Conservation (phyloP, 2,329 filamentous ascomycete genomes). For the Pseudogymnoascus sp. region DNA sequence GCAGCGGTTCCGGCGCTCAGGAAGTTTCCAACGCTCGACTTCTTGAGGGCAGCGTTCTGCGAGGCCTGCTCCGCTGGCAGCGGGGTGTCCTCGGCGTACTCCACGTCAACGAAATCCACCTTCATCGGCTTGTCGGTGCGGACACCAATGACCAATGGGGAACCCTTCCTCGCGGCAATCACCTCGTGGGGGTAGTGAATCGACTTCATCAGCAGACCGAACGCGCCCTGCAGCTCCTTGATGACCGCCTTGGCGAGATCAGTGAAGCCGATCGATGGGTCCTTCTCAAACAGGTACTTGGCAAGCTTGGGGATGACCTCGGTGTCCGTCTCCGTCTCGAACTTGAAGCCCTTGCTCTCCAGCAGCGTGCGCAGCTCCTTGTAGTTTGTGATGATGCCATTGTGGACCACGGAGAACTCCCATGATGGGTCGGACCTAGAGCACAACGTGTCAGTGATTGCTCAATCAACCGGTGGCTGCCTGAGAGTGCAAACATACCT, state of each 20-base stretch:
- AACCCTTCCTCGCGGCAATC: slow-evolving; percentile 96
- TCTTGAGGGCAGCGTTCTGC: slow-evolving; percentile 95
- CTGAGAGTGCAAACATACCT: slow-evolving; percentile 49
- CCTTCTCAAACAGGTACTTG: slow-evolving; percentile 95
- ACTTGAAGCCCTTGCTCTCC: slow-evolving; percentile 89
- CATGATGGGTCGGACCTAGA: slow-evolving; percentile 81
- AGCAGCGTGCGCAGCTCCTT: slow-evolving; percentile 96
- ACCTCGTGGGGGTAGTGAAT: slow-evolving; percentile 98
- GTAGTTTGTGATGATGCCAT: slow-evolving; percentile 99
- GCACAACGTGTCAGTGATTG: not conserved
- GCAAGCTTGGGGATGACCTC: slow-evolving; percentile 98
- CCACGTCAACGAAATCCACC: slow-evolving; percentile 98
- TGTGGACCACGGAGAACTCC: slow-evolving; percentile 98
- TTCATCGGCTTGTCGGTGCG: slow-evolving; percentile 99
- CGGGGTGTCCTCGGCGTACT: slow-evolving; percentile 72
- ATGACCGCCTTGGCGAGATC: slow-evolving; percentile 96
- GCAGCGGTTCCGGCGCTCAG: slow-evolving; percentile 67
- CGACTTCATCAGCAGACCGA: slow-evolving; percentile 94
- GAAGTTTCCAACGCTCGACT: slow-evolving; percentile 59
- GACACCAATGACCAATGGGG: slow-evolving; percentile 92
- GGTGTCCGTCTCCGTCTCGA: slow-evolving; percentile 98
- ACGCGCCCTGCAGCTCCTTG: slow-evolving; percentile 95
- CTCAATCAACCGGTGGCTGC: not conserved
- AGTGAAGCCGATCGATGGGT: slow-evolving; percentile 91
- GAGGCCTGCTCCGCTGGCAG: slow-evolving; percentile 90